Evolutionary conservation across 2,329 filamentous ascomycete genomes (phyloP).

Genomic region (Blastomyces parvus): DNA sequence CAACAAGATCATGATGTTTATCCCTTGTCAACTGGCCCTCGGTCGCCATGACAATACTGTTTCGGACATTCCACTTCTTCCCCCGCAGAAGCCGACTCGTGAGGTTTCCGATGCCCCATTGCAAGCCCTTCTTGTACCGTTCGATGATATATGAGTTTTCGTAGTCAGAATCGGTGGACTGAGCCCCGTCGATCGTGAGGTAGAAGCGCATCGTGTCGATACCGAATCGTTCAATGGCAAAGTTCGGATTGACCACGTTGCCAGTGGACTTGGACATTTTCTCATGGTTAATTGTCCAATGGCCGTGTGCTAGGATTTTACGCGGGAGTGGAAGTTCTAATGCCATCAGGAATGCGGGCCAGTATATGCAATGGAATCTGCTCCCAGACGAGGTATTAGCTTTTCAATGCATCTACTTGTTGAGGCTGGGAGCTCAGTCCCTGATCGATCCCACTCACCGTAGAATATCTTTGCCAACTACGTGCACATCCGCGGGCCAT

Average conservation of each 20-base stretch:
- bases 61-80: constrained; percentile 58
- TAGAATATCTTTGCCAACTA: constrained; percentile 93
- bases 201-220: constrained; percentile 85
- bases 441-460: constrained; percentile 37
- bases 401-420: background rate
- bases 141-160: constrained; percentile 66
- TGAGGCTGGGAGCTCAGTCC: background rate
- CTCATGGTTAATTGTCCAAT: constrained; percentile 83
- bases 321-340: constrained; percentile 68
- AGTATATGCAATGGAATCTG: constrained; percentile 90
- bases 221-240: constrained; percentile 80
- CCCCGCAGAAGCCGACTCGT: constrained; percentile 58
- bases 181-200: constrained; percentile 68
- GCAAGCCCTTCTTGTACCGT: constrained; percentile 70
- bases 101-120: constrained; percentile 71
- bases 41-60: constrained; percentile 43
- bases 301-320: constrained; percentile 76
- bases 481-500: constrained; percentile 87
- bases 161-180: constrained; percentile 72
- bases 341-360: constrained; percentile 92
- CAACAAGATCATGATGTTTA: constrained; percentile 35
- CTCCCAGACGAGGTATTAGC: background rate
- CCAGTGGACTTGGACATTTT: constrained; percentile 98
- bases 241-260: constrained; percentile 91
- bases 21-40: constrained; percentile 24